Evolutionary conservation across 2,329 filamentous ascomycete species (phyloP).

Genomic region (Sclerotinia glacialis): DNA sequence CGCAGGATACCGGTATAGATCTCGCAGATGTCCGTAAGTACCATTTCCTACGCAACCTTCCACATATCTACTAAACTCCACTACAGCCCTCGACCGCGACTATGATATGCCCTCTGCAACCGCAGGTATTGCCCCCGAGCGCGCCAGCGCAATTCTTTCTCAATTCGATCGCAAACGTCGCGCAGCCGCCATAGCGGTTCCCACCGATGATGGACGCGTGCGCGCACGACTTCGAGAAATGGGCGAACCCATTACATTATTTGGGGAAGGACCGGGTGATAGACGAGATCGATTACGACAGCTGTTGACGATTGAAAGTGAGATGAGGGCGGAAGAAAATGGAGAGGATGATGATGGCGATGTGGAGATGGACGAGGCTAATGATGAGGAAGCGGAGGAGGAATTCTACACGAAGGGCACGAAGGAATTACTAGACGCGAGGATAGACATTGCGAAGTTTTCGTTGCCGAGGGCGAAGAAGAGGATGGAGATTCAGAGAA

Average conservation of each 20-base stretch:
- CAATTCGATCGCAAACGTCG: slow-evolving; percentile 91
- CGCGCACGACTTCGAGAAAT: slow-evolving; percentile 77
- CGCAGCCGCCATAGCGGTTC: slow-evolving; percentile 84
- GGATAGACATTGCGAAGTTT: slow-evolving; percentile 76
- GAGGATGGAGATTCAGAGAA: slow-evolving; percentile 72
- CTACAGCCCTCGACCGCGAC: slow-evolving; percentile 69
- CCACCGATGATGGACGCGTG: slow-evolving; percentile 88
- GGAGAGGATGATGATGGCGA: slow-evolving; percentile 64
- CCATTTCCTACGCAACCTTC: slow-evolving; percentile 30
- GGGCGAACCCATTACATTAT: slow-evolving; percentile 91
- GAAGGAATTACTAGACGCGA: slow-evolving; percentile 68
- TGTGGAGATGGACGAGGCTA: slow-evolving; percentile 52
- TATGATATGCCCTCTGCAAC: slow-evolving; percentile 51
- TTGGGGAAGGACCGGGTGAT: slow-evolving; percentile 84
- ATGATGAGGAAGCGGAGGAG: slow-evolving; percentile 74
- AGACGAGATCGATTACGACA: slow-evolving; percentile 82
- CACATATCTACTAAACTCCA: slow-evolving; percentile 34
- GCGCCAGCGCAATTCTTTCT: slow-evolving; percentile 39
- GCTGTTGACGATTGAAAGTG: slow-evolving; percentile 70
- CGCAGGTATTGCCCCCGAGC: slow-evolving; percentile 38
- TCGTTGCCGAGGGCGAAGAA: slow-evolving; percentile 79
- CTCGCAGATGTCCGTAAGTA: slow-evolving; percentile 62
- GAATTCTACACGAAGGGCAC: slow-evolving; percentile 93
- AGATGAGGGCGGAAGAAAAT: slow-evolving; percentile 53
- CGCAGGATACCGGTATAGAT: slow-evolving; percentile 51